Conservation (phyloP, 768 basidiomycete species). For the Suillus brevipes region DNA sequence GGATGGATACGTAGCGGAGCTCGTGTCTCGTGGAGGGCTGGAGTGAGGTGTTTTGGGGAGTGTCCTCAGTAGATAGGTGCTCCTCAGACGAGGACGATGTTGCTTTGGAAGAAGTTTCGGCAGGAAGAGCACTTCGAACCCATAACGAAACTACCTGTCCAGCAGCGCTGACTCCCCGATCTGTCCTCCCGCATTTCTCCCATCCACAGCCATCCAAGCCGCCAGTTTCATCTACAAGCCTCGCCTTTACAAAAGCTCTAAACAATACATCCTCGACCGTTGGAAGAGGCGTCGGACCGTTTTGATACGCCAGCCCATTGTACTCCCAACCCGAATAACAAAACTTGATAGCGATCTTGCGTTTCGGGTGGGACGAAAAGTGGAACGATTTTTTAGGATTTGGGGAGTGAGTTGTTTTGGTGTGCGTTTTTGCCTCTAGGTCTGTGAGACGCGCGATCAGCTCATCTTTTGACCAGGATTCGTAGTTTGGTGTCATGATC, state of each 20-base stretch:
- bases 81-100: not conserved
- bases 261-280: constrained; percentile 93
- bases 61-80: not conserved
- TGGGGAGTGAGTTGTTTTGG: constrained; percentile 20
- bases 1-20: constrained; percentile 65
- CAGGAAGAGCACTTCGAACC: constrained; percentile 69
- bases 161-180: constrained; percentile 92
- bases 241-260: constrained; percentile 71
- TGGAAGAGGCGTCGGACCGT: constrained; percentile 66
- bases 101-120: not conserved
- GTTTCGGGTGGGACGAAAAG: constrained; percentile 68
- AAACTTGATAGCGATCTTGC: constrained; percentile 93
- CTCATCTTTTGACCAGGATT: constrained; percentile 62
- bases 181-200: constrained; percentile 91
- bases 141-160: constrained; percentile 93
- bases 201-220: constrained; percentile 88
- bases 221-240: constrained; percentile 69
- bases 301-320: constrained; percentile 85
- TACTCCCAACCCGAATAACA: constrained; percentile 93
- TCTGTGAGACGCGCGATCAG: constrained; percentile 64
- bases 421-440: constrained; percentile 43
- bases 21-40: not conserved
- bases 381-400: constrained; percentile 49
- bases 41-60: not conserved
- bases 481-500: constrained; percentile 46